Percentiles rank a stretch among this genome's conserved stretches.
These are phyloP conservation scores for Heracleum sosnowskyi DNA, from an alignment of 129 eudicot species.

Conservation along the genomic window DNA sequence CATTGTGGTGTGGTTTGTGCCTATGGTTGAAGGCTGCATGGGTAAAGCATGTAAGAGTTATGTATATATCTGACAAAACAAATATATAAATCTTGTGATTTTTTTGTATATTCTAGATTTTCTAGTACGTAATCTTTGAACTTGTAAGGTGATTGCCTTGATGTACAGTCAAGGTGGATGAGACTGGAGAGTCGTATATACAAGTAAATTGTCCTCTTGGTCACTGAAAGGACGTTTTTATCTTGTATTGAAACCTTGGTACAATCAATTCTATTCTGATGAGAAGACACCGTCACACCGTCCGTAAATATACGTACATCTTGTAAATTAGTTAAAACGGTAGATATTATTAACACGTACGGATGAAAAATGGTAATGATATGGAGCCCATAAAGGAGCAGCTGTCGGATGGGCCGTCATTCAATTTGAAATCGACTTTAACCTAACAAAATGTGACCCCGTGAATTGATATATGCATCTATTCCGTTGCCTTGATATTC, in stretches of 20 bases:
- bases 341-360: background rate
- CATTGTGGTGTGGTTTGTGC: background rate
- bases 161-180: background rate
- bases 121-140: background rate
- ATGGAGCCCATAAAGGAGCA: slow-evolving; percentile 7
- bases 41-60: background rate
- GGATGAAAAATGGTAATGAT: background rate
- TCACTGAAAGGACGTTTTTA: background rate
- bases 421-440: background rate
- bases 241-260: background rate
- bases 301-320: too few species aligned
- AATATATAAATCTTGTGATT: background rate
- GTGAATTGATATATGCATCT: background rate
- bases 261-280: background rate
- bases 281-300: background rate
- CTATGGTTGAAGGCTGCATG: background rate
- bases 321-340: background rate
- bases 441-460: slow-evolving; percentile 6
- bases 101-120: too few species aligned
- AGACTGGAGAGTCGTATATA: background rate
- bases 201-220: background rate
- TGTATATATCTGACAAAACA: background rate
- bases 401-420: slow-evolving; percentile 1
- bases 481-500: background rate
- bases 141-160: background rate